Base-by-base conservation (phyloP, 108 stramenopile species). In the Heterococcus sp. region DNA sequence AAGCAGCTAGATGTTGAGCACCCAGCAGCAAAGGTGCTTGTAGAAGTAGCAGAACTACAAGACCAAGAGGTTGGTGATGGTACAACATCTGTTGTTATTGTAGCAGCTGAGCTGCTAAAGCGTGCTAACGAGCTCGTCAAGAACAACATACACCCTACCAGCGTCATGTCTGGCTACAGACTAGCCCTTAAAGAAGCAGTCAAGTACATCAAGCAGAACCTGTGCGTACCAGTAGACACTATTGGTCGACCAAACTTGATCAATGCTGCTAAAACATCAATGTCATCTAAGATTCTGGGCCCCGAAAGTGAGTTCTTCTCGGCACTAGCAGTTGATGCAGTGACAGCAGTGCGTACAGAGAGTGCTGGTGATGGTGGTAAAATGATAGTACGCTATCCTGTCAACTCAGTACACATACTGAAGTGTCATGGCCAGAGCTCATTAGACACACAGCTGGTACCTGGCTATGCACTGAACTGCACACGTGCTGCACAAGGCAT, bases 371-470 rank as follows among this genome's bases (percentile, higher is more conserved):
- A 82, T 32, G 2, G 36, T 27, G 73, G 81, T 40, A 74, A 82
- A 74, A 74, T 64, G 81, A 39, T 82, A 40, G 82, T 83, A 21
- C 92, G 92, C 76, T 99, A 97, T 89, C 96, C 96, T 0, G 87
- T 99, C 38, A 90, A 89, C 21, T 96, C 97, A 35, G 94, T 99
- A 73, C 97, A 99, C 86, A 97, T 99, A 80, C 88, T 99, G 75
- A 99, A 99, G 87, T 94, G 95, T 65, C 99, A 99, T 80, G 99
- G 99, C n/a, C 93, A 95, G 72, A 93, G 93, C 28, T 91, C 93
- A 33, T 71, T 92, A 69, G 96, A 97, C 86, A 93, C 93, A 30
- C 89, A 95, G 34, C 85, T 98, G 39, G 93, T 98, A 78, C 87
- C 92, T 64, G 97, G 97, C 27, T 98, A 96, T 84, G 95, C 96